Evolutionary conservation across 148 eudicot genomes (phyloP).

Genomic region (Chenopodium formosanum): DNA sequence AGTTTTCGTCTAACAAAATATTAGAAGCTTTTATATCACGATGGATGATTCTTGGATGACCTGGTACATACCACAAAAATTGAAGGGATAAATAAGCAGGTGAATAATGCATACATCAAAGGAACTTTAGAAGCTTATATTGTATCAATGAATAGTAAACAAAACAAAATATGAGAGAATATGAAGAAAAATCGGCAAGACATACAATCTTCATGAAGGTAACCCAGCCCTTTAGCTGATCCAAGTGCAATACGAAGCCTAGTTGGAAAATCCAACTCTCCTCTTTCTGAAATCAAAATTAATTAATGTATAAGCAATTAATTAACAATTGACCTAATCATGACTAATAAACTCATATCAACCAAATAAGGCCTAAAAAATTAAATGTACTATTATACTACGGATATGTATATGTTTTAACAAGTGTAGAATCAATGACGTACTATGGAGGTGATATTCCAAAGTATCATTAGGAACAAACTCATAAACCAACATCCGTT

Average conservation of each 20-base stretch:
- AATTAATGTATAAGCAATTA: background rate
- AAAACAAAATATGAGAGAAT: background rate
- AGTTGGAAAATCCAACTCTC: constrained; percentile 60
- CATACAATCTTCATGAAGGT: constrained; percentile 92
- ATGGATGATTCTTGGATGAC: constrained; percentile 87
- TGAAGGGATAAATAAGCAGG: background rate
- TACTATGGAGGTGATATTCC: constrained; percentile 82
- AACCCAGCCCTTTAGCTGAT: constrained; percentile 85
- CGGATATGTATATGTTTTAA: background rate
- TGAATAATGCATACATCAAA: no score
- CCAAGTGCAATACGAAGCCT: constrained; percentile 83
- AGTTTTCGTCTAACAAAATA: constrained; percentile 66
- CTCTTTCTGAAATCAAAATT: constrained; percentile 38
- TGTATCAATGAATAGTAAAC: no score
- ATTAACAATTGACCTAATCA: no score
- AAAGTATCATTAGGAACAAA: constrained; percentile 69
- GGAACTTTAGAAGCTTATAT: background rate
- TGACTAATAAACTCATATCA: background rate
- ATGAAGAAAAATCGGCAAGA: background rate
- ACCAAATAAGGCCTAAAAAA: no score
- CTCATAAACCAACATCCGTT: constrained; percentile 73
- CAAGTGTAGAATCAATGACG: constrained; percentile 7
- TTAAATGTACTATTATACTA: no score
- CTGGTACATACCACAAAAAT: constrained; percentile 26
- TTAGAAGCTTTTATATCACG: constrained; percentile 93